These are phyloP conservation scores for Taiozyma sp. DNA, from an alignment of 1,139 yeast genomes.

Conservation along the genomic window DNA sequence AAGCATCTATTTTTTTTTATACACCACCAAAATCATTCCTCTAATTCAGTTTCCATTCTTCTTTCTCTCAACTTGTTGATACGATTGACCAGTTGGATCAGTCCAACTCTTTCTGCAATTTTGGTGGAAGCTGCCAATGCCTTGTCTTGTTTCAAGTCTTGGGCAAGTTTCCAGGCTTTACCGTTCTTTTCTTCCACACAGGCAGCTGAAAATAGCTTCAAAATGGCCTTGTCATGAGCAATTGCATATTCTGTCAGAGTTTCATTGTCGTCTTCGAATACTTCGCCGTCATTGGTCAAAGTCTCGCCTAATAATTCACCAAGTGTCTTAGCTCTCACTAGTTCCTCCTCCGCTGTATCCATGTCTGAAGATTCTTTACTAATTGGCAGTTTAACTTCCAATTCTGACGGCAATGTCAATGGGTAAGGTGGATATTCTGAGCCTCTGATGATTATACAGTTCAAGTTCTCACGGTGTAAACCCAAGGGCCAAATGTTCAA, in stretches of 20 bases:
- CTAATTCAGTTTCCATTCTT: slow-evolving; percentile 34
- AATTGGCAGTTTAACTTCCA: slow-evolving; percentile 65
- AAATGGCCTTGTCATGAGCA: slow-evolving; percentile 63
- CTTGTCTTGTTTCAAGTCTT: slow-evolving; percentile 65
- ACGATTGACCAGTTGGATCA: slow-evolving; percentile 56
- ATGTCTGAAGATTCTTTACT: slow-evolving; percentile 23
- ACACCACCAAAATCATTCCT: slow-evolving; percentile 4
- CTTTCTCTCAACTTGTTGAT: slow-evolving; percentile 64
- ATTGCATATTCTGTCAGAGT: slow-evolving; percentile 45
- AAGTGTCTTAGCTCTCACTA: slow-evolving; percentile 31
- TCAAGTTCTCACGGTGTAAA: slow-evolving; percentile 57
- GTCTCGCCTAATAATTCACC: slow-evolving; percentile 33
- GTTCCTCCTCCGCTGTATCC: slow-evolving; percentile 36
- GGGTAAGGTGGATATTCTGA: slow-evolving; percentile 56
- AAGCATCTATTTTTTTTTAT: background rate
- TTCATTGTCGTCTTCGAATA: slow-evolving; percentile 37
- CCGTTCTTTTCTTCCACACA: slow-evolving; percentile 62
- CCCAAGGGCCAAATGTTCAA: slow-evolving; percentile 86
- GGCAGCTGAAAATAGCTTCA: slow-evolving; percentile 71
- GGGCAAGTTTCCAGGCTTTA: slow-evolving; percentile 67
- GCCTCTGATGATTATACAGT: slow-evolving; percentile 71
- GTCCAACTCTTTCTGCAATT: slow-evolving; percentile 76
- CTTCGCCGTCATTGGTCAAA: slow-evolving; percentile 33
- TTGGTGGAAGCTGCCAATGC: slow-evolving; percentile 81
- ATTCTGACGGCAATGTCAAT: slow-evolving; percentile 74